Percentiles rank a stretch among this genome's conserved stretches.
Conservation (phyloP, 176 grass and related monocot species). For the Eragrostis curvula region DNA sequence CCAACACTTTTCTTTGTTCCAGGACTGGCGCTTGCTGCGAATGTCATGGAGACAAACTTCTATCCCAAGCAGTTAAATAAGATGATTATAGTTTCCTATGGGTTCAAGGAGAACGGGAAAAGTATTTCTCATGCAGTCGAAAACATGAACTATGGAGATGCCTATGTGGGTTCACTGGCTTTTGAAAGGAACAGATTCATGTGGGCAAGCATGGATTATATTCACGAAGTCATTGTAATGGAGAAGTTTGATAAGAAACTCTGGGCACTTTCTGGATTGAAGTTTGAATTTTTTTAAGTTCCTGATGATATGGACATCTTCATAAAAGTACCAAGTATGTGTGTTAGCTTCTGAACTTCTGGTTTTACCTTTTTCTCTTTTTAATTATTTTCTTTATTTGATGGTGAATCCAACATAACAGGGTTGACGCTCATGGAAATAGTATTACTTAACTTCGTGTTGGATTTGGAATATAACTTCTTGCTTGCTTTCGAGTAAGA, state of each 20-base stretch:
- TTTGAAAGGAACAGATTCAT: slow-evolving; percentile 22
- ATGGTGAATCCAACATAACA: neutral
- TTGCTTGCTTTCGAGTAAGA: slow-evolving; percentile 33
- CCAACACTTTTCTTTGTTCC: slow-evolving; percentile 34
- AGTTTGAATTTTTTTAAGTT: slow-evolving; percentile 12
- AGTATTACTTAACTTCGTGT: neutral
- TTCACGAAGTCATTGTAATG: neutral
- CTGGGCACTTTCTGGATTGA: neutral
- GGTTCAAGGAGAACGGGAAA: neutral
- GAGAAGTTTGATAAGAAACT: neutral
- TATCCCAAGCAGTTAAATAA: slow-evolving; percentile 6
- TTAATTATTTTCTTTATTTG: neutral
- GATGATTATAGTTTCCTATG: slow-evolving; percentile 2
- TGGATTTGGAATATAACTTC: neutral
- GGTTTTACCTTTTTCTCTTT: neutral
- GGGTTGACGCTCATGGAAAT: slow-evolving; percentile 19
- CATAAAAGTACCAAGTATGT: slow-evolving; percentile 22
- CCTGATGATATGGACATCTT: slow-evolving; percentile 18
- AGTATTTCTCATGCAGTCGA: neutral
- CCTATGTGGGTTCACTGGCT: neutral
- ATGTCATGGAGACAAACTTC: slow-evolving; percentile 21
- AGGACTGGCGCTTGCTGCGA: neutral
- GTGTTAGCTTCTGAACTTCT: neutral
- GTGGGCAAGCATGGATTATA: slow-evolving; percentile 22
- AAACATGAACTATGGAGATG: neutral